Conservation (phyloP, 2,329 filamentous ascomycete species). For the Dryadomyces sulphureus region DNA sequence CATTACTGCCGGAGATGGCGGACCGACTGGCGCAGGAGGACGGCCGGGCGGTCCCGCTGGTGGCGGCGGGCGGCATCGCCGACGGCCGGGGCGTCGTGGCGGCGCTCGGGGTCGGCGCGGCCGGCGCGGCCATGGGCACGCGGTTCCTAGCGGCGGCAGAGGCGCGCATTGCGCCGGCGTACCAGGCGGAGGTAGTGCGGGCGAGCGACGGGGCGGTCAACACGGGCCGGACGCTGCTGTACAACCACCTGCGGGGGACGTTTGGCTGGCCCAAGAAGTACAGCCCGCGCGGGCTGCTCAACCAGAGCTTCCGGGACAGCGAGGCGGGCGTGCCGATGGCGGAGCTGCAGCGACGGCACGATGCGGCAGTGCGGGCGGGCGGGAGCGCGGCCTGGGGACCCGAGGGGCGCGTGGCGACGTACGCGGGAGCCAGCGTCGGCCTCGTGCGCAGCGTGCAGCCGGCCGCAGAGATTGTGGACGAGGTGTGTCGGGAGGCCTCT, state of each 20-base stretch:
- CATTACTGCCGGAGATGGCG: constrained; percentile 41
- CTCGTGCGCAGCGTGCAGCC: constrained; percentile 7
- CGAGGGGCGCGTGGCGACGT: constrained; percentile 7
- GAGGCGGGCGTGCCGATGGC: constrained; percentile 24
- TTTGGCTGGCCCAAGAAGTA: constrained; percentile 27
- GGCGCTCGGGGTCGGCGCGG: constrained; percentile 36
- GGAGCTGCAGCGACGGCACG: constrained; percentile 24
- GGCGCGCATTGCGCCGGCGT: constrained; percentile 23
- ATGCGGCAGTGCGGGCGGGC: constrained; percentile 20
- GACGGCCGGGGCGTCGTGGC: constrained; percentile 41
- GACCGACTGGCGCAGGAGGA: constrained; percentile 28
- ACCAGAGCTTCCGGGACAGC: constrained; percentile 25
- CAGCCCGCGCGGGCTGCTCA: constrained; percentile 24
- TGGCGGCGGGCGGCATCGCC: constrained; percentile 46
- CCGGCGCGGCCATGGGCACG: constrained; percentile 46
- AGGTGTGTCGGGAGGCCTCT: background rate
- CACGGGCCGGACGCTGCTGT: constrained; percentile 27
- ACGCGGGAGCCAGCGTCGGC: constrained; percentile 9
- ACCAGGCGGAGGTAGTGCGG: constrained; percentile 26
- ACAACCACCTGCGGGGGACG: constrained; percentile 28
- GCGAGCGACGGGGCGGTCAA: constrained; percentile 23
- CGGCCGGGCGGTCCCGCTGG: constrained; percentile 21
- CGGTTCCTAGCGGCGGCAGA: constrained; percentile 39
- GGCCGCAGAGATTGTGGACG: constrained; percentile 4
- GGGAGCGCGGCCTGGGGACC: constrained; percentile 18